Evolutionary conservation across 768 basidiomycete genomes (phyloP).

Genomic region (Myochromella boudieri): DNA sequence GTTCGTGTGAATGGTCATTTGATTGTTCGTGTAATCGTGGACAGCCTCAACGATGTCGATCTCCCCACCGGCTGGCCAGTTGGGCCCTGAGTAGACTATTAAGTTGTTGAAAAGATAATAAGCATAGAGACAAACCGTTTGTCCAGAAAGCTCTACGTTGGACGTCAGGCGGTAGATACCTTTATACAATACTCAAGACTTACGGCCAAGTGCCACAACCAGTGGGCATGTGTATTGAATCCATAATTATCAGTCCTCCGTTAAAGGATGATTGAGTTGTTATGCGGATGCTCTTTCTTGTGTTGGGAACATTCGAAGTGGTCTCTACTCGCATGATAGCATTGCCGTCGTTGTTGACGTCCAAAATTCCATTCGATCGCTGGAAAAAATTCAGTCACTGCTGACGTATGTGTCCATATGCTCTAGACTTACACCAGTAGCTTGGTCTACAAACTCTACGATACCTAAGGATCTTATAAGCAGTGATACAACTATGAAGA

Average conservation of each 20-base stretch:
- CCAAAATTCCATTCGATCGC: constrained; percentile 58
- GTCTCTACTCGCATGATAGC: constrained; percentile 90
- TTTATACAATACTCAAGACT: too few species aligned
- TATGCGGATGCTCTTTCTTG: constrained; percentile 78
- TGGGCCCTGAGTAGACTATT: constrained; percentile 53
- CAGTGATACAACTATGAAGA: neutral
- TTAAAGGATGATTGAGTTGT: constrained; percentile 59
- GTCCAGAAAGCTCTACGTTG: constrained; percentile 45
- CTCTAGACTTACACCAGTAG: constrained; percentile 51
- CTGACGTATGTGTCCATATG: constrained; percentile 1
- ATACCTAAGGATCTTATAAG: constrained; percentile 23
- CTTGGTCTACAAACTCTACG: constrained; percentile 66
- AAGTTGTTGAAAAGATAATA: constrained; percentile 25
- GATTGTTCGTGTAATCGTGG: constrained; percentile 76
- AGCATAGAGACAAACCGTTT: constrained; percentile 32
- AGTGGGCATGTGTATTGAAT: constrained; percentile 86
- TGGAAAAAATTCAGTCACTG: constrained; percentile 21
- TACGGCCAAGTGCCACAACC: constrained; percentile 88
- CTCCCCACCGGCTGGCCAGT: constrained; percentile 69
- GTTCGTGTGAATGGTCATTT: constrained; percentile 79
- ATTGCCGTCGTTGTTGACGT: constrained; percentile 69
- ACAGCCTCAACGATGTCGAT: constrained; percentile 88
- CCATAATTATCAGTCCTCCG: constrained; percentile 74
- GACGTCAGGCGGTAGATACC: too few species aligned
- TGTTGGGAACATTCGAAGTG: constrained; percentile 65